Conservation (phyloP, 2,329 filamentous ascomycete species). For the Claviceps sp. region DNA sequence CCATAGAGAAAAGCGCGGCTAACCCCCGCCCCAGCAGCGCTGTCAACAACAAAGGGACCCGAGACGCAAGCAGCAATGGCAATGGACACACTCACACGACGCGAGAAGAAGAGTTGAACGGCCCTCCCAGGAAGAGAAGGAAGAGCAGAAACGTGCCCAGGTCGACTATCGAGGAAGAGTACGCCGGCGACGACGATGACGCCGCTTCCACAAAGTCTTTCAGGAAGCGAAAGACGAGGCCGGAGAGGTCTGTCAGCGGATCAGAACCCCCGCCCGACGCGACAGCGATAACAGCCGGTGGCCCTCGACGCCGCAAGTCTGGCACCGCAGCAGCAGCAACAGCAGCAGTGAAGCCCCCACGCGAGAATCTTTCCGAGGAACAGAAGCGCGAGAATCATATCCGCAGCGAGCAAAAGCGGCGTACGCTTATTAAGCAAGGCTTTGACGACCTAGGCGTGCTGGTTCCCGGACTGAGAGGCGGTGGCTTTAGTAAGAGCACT, state of each 20-base stretch:
- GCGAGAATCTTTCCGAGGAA: slow-evolving; percentile 66
- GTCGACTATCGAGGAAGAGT: slow-evolving; percentile 10
- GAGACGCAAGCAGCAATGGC: slow-evolving; percentile 6
- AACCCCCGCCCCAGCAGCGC: slow-evolving; percentile 49
- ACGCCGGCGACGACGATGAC: slow-evolving; percentile 27
- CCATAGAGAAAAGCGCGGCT: slow-evolving; percentile 41
- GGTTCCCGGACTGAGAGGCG: slow-evolving; percentile 60
- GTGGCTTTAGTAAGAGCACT: slow-evolving; percentile 71
- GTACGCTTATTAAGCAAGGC: slow-evolving; percentile 67
- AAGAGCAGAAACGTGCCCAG: slow-evolving; percentile 39
- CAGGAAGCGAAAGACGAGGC: slow-evolving; percentile 35
- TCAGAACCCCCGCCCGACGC: slow-evolving; percentile 20
- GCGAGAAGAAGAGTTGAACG: slow-evolving; percentile 24
- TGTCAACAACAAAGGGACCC: slow-evolving; percentile 7
- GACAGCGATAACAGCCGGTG: slow-evolving; percentile 18
- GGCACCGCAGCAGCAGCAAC: slow-evolving; percentile 21
- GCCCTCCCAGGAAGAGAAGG: slow-evolving; percentile 36
- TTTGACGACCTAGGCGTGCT: slow-evolving; percentile 69
- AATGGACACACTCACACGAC: slow-evolving; percentile 14
- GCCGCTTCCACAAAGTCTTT: slow-evolving; percentile 21
- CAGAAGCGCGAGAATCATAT: slow-evolving; percentile 83
- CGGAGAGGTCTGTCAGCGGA: slow-evolving; percentile 17
- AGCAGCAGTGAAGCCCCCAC: slow-evolving; percentile 27
- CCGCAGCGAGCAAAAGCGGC: slow-evolving; percentile 72
- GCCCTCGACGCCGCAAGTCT: slow-evolving; percentile 37